Conservation (phyloP, 2,329 filamentous ascomycete species). For the Aureobasidium sp. region DNA sequence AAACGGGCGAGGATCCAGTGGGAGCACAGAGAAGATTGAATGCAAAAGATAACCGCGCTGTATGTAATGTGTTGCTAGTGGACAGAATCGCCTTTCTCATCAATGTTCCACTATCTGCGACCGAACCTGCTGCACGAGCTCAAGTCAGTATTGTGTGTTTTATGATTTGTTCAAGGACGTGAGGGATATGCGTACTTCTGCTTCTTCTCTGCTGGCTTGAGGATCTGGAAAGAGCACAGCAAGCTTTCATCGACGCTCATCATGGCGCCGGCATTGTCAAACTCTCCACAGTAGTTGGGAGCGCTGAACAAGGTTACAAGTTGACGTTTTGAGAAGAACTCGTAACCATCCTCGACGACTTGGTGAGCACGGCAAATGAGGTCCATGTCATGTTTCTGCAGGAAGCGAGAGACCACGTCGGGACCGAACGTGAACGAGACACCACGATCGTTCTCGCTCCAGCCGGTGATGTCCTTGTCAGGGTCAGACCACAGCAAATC, state of each 20-base stretch:
- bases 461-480: constrained; percentile 97
- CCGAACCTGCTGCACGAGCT: constrained; percentile 19
- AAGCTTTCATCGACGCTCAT: constrained; percentile 99
- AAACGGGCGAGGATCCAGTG: constrained; percentile 2
- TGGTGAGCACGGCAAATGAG: constrained; percentile 98
- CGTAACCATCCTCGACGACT: constrained; percentile 97
- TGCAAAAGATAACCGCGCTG: constrained; percentile 15
- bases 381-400: constrained; percentile 99
- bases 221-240: constrained; percentile 98
- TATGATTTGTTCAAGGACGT: background rate
- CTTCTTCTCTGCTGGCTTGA: constrained; percentile 99
- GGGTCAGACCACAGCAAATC: constrained; percentile 98
- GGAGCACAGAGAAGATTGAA: constrained; percentile 8
- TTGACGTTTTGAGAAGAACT: constrained; percentile 98
- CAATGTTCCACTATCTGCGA: constrained; percentile 18
- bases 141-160: constrained; percentile 6
- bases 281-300: constrained; percentile 98
- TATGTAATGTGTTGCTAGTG: constrained; percentile 13
- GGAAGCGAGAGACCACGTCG: constrained; percentile 92
- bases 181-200: constrained; percentile 74
- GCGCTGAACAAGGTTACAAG: constrained; percentile 96
- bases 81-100: constrained; percentile 13
- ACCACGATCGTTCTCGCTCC: constrained; percentile 98
- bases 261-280: constrained; percentile 98
- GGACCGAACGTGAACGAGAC: constrained; percentile 98